phyloP scores from a whole-genome alignment of 495 filamentous ascomycete genomes.

The Glonium stellatum region DNA sequence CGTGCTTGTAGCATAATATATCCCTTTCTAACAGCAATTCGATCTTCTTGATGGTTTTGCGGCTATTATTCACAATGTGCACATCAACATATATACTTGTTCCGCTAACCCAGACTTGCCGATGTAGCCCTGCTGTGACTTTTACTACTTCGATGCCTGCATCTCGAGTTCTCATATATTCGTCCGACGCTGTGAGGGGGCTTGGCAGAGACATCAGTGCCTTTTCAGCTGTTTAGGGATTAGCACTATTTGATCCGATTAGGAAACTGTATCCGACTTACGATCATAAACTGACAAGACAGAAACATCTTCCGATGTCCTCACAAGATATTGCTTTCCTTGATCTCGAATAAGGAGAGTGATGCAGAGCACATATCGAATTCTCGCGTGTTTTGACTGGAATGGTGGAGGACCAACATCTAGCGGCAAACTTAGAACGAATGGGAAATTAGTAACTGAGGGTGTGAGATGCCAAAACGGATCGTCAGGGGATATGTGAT shows the following conservation, averaged over 20 bases:
- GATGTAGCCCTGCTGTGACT: slow-evolving; percentile 49
- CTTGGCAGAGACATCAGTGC: slow-evolving; percentile 46
- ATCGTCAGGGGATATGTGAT: slow-evolving; percentile 31
- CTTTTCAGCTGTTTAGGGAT: slow-evolving; percentile 39
- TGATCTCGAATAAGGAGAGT: slow-evolving; percentile 38
- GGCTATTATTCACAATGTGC: slow-evolving; percentile 44
- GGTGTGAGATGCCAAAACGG: slow-evolving; percentile 44
- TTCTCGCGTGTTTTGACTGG: slow-evolving; percentile 44
- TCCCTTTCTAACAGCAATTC: slow-evolving; percentile 44
- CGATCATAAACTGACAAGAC: slow-evolving; percentile 36
- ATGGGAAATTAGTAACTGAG: slow-evolving; percentile 42
- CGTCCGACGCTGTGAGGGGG: slow-evolving; percentile 46
- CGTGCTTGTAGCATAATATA: slow-evolving; percentile 45
- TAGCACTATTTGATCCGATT: too few species aligned
- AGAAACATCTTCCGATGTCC: slow-evolving; percentile 34
- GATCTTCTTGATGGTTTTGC: slow-evolving; percentile 42
- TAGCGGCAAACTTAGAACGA: slow-evolving; percentile 47
- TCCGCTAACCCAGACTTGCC: slow-evolving; percentile 53
- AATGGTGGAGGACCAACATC: slow-evolving; percentile 51
- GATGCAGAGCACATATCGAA: slow-evolving; percentile 44
- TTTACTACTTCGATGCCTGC: slow-evolving; percentile 38
- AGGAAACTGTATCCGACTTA: too few species aligned
- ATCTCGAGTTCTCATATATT: slow-evolving; percentile 37
- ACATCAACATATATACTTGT: slow-evolving; percentile 50
- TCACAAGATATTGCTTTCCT: slow-evolving; percentile 39